A percentile compares a stretch with the other conserved stretches of the same genome.
Evolutionary conservation across 345 rosid genomes (phyloP).

Genomic region (Lumnitzera littorea): DNA sequence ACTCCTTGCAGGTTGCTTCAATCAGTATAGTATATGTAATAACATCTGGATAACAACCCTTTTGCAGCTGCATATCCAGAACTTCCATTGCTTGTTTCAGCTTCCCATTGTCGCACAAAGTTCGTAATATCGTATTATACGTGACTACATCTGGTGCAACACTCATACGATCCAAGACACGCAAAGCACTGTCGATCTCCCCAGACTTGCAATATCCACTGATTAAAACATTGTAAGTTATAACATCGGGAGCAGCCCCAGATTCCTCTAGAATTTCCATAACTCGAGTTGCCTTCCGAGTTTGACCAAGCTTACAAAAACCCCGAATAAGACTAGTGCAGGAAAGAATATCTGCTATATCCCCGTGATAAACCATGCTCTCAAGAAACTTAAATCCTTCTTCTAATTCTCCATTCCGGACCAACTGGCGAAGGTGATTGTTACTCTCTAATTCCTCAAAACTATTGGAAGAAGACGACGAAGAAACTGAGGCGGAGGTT

Average conservation of each 20-base stretch:
- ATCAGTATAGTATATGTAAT: slow-evolving; percentile 76
- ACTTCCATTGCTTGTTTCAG: slow-evolving; percentile 76
- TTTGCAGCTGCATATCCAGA: slow-evolving; percentile 49
- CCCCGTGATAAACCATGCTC: slow-evolving; percentile 69
- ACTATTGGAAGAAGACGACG: slow-evolving; percentile 20
- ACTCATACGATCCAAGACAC: slow-evolving; percentile 59
- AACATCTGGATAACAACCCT: slow-evolving; percentile 67
- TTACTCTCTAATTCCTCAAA: slow-evolving; percentile 56
- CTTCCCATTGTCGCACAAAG: slow-evolving; percentile 68
- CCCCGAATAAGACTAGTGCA: slow-evolving; percentile 79
- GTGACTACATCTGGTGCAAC: slow-evolving; percentile 84
- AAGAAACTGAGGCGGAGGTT: slow-evolving; percentile 19
- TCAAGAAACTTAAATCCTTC: slow-evolving; percentile 67
- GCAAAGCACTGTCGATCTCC: slow-evolving; percentile 61
- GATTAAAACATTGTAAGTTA: slow-evolving; percentile 74
- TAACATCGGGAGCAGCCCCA: slow-evolving; percentile 69
- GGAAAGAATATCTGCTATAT: slow-evolving; percentile 57
- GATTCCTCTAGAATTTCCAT: slow-evolving; percentile 76
- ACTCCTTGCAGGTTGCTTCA: slow-evolving; percentile 76
- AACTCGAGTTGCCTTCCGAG: slow-evolving; percentile 56
- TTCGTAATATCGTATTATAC: slow-evolving; percentile 66
- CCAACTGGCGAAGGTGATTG: slow-evolving; percentile 47
- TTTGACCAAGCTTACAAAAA: slow-evolving; percentile 63
- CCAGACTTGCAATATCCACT: slow-evolving; percentile 80
- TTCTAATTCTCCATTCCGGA: slow-evolving; percentile 54